Percentiles rank a stretch among this genome's conserved stretches.
Conservation (phyloP, 306 rosid genomes). For the Biancaea sappan region DNA sequence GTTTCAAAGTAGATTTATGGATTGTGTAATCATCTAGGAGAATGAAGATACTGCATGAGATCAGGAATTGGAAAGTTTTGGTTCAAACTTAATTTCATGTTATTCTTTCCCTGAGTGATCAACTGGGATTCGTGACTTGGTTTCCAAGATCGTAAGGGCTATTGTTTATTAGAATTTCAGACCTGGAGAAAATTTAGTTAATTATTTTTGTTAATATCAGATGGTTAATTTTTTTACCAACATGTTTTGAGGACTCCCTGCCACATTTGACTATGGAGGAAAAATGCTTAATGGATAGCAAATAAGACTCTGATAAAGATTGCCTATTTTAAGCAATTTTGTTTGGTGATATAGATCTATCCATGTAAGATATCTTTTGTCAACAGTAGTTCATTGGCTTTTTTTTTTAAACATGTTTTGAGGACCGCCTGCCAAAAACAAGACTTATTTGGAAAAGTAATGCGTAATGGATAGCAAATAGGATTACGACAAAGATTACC, state of each 20-base stretch:
- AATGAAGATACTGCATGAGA: neutral
- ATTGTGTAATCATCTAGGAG: conserved; percentile 9
- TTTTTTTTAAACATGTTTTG: neutral
- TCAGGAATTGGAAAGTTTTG: neutral
- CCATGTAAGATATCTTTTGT: too few species aligned
- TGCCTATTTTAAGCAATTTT: too few species aligned
- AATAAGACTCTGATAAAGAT: too few species aligned
- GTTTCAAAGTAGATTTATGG: conserved; percentile 16
- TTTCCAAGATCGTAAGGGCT: neutral
- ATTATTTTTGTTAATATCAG: conserved; percentile 7
- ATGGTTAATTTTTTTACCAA: conserved; percentile 11
- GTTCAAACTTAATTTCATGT: neutral
- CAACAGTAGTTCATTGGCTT: too few species aligned
- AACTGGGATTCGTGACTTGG: neutral
- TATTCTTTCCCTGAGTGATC: neutral
- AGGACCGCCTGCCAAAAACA: too few species aligned
- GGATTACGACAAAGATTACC: neutral
- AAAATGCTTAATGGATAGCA: too few species aligned
- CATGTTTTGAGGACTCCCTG: conserved; percentile 21
- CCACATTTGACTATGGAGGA: too few species aligned
- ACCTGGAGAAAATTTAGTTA: neutral
- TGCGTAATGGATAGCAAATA: neutral
- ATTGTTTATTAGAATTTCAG: neutral
- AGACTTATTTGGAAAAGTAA: too few species aligned
- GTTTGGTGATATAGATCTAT: too few species aligned